Evolutionary conservation across 2,329 filamentous ascomycete species (phyloP), one percentile per base, ranked within the genome.

Genomic region (Diaporthe citrichinensis): DNA sequence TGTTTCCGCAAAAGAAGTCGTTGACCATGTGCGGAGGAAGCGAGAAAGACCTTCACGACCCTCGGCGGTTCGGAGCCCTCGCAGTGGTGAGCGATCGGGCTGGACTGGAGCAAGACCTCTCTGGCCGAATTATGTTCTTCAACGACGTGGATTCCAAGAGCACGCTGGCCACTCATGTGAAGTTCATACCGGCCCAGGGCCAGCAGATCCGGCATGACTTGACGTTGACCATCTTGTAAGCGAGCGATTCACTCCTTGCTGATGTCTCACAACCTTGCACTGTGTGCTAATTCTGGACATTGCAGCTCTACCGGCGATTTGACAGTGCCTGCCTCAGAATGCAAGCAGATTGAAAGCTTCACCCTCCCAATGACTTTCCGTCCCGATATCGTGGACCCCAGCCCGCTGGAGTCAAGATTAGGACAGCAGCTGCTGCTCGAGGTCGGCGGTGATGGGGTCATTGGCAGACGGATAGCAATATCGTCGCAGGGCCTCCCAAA

Each of bases 381-480:
- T 34, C 14, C 39, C 41, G 41, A 53, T n/a, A 5, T 46, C 14
- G 17, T 28, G 20, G 44, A 65, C 3, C 46, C 31, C 20, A 36
- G 49, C 15, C 15, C 57, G 20, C 25, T 65, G 28, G 55, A 74
- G 51, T 65, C 71, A 20, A 65, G 58, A 23, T 53, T 77, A 25
- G 39, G 31, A n/a, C 72, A 72, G 17, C 14, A 67, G 36, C 72
- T 77, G 14, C 67, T 69, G 14, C 67, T 77, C 14, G 61, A 72
- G 20, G 76, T 76, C 12, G 74, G 72, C 28, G 72, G 67, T 9
- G 17, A 67, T 39, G 76, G 76, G 3, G 71, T 77, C 25, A 77
- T 77, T 17, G 76, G 74, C n/a, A 69, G 74, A n/a, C 74, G 76
- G 9, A 53, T 77, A 65, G 51, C 74, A 31, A 67, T 77, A 23